Base-by-base conservation (phyloP, 1,284 basidiomycete species). In the Trichosporon coremiiforme region DNA sequence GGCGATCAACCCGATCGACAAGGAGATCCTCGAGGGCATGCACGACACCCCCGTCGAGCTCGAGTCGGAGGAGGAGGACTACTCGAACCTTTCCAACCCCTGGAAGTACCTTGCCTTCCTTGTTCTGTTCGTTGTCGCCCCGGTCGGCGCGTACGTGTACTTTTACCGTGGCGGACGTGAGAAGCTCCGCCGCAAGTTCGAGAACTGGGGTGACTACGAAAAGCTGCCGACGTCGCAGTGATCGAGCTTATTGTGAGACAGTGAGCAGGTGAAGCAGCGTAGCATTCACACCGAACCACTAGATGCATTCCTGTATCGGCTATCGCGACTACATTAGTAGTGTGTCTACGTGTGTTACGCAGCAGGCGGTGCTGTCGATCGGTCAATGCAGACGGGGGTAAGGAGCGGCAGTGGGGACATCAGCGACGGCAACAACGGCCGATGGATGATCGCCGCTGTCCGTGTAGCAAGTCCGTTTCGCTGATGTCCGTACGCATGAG, bases 141-240 rank as follows among this genome's bases (percentile, higher is more conserved):
- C 86, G 29, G 85, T 84, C n/a, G 87, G 80, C 12, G 79, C 87
- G n/a, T 89, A 90, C 74, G 77, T 87, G 70, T 89, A 86, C 82
- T 83, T 89, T 64, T 80, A 79, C 68, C 71, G 73, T 0, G 80
- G 80, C 2, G 79, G 80, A 12, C 77, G 75, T 35, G 75, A 79
- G 73, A 62, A 62, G 57, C 29, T 62, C 17, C 29, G 57, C 31
- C 13, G 17, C 20, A 31, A 33, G 57, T 20, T 62, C 15, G 29
- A 62, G 29, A 13, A 62, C 31, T 62, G 57, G 57, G 15, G 57
- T 12, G 6, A 17, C 13, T 62, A 62, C 33, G 57, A 62, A 31
- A 33, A 33, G 33, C 17, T 62, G 57, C 57, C 57, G 13, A 62
- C 57, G 29, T 35, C 57, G 29, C 4, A 31, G 57, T 12, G 8